These are phyloP conservation scores for Apiospora phragmitis DNA, from an alignment of 2,329 filamentous ascomycete species.

Conservation along the genomic window DNA sequence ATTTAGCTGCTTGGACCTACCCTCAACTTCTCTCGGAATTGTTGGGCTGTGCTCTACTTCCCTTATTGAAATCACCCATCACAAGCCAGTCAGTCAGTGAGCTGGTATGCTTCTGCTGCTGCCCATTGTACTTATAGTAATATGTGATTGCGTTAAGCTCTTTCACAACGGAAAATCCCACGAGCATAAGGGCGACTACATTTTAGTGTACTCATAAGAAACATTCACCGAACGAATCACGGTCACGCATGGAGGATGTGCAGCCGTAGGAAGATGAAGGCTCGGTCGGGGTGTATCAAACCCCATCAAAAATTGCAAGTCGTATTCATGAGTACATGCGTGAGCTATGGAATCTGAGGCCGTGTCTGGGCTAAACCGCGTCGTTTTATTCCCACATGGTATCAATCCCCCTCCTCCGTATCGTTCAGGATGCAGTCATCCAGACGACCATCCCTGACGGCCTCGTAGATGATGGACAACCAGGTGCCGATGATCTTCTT, in stretches of 20 bases:
- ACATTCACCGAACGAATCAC: not conserved
- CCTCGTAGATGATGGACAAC: constrained; percentile 23
- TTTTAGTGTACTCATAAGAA: not conserved
- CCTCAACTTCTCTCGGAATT: not conserved
- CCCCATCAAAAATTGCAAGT: not conserved
- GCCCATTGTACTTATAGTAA: no score
- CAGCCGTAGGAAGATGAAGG: not conserved
- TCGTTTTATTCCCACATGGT: not conserved
- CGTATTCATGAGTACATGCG: not conserved
- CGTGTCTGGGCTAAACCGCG: no score
- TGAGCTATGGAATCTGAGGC: no score
- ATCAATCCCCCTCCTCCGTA: not conserved
- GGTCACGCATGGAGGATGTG: not conserved
- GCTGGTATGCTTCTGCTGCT: no score
- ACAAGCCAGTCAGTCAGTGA: not conserved
- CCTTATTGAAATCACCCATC: no score
- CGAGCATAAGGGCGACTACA: not conserved
- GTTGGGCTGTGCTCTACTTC: no score
- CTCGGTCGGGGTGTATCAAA: not conserved
- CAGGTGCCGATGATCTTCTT: constrained; percentile 24
- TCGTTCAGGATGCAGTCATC: not conserved
- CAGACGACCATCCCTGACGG: constrained; percentile 8
- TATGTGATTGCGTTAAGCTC: not conserved
- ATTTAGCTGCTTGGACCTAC: not conserved
- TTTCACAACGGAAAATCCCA: not conserved